Evolutionary conservation across 2,329 filamentous ascomycete genomes (phyloP).

Genomic region (Domatiomyces globalis): DNA sequence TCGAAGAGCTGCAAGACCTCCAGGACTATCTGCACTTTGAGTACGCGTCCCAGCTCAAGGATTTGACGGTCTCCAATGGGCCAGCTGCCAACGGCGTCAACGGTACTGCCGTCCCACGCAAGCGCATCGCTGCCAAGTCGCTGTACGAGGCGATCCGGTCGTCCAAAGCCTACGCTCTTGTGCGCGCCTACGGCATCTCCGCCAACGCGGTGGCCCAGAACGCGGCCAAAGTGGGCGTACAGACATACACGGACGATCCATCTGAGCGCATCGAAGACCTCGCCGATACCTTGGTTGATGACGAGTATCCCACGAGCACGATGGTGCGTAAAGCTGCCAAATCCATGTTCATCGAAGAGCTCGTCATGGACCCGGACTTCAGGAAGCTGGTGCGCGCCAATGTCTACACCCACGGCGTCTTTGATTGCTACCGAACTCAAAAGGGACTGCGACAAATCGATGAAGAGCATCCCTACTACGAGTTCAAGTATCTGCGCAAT

Average conservation of each 20-base stretch:
- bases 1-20: constrained; percentile 91
- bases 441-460: constrained; percentile 90
- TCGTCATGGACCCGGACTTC: constrained; percentile 76
- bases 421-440: constrained; percentile 82
- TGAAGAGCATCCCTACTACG: constrained; percentile 89
- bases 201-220: constrained; percentile 83
- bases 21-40: constrained; percentile 96
- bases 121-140: constrained; percentile 67
- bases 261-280: constrained; percentile 67
- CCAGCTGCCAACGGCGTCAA: constrained; percentile 41
- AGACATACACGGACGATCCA: constrained; percentile 74
- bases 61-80: constrained; percentile 42
- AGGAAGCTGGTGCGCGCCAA: constrained; percentile 70
- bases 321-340: constrained; percentile 67
- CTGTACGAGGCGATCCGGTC: constrained; percentile 74
- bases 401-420: constrained; percentile 69
- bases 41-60: constrained; percentile 71
- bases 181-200: constrained; percentile 78
- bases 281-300: constrained; percentile 61
- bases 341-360: constrained; percentile 79
- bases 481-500: constrained; percentile 90
- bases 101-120: constrained; percentile 54
- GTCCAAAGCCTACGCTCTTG: constrained; percentile 65
- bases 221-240: constrained; percentile 60
- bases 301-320: constrained; percentile 60